Conservation (phyloP, 2,329 filamentous ascomycete genomes). For the Botrytis sinoallii region DNA sequence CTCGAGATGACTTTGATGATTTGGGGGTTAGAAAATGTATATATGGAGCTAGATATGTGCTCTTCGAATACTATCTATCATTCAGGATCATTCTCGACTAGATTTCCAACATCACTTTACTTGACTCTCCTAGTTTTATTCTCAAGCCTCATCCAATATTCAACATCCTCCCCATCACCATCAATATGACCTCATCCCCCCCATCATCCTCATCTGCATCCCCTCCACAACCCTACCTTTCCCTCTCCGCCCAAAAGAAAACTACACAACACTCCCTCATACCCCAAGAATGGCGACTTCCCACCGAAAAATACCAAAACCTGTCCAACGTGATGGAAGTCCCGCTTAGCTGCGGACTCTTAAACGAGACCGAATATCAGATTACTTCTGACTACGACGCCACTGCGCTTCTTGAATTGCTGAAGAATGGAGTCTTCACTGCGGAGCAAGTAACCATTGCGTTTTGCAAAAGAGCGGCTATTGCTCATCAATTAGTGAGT, state of each 20-base stretch:
- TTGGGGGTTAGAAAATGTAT: not conserved
- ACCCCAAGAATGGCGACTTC: not conserved
- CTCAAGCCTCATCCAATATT: not conserved
- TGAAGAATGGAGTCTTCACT: slow-evolving; percentile 25
- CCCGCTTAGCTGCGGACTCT: not conserved
- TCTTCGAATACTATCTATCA: not conserved
- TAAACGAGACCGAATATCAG: not conserved
- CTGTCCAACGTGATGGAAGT: not conserved
- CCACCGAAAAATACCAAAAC: not conserved
- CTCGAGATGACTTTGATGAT: not conserved
- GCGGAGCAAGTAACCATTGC: slow-evolving; percentile 42
- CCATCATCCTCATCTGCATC: not conserved
- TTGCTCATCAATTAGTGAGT: slow-evolving; percentile 43
- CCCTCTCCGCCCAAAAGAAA: not conserved
- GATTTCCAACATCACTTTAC: not conserved
- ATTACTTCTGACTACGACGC: slow-evolving; percentile 34
- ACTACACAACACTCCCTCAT: not conserved
- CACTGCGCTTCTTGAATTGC: slow-evolving; percentile 25
- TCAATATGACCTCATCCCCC: not conserved
- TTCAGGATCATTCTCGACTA: not conserved
- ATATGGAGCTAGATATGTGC: not conserved
- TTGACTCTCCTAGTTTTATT: not conserved
- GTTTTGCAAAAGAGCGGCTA: slow-evolving; percentile 48
- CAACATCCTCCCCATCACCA: not conserved
- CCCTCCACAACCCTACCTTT: not conserved